These are phyloP conservation scores for Termitomyces sp. DNA, from an alignment of 1,284 basidiomycete genomes.

Conservation along the genomic window DNA sequence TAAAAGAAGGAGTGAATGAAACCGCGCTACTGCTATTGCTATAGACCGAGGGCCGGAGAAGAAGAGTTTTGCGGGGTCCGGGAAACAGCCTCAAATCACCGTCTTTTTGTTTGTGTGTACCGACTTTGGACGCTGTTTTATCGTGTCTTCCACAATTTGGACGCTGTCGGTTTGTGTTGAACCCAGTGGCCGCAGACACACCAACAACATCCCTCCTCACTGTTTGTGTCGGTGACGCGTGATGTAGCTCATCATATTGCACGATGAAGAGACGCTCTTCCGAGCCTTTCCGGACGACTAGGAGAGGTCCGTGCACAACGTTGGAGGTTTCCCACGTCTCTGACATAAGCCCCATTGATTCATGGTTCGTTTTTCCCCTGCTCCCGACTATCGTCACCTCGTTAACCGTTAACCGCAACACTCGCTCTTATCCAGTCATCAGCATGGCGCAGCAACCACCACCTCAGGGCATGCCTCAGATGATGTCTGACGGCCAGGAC, in stretches of 20 bases:
- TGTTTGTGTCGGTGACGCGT: conserved; percentile 15
- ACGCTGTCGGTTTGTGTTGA: conserved; percentile 58
- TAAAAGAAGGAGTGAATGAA: not conserved
- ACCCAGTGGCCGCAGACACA: conserved; percentile 43
- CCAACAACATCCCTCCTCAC: conserved; percentile 26
- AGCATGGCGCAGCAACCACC: conserved; percentile 36
- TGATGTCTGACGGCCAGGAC: conserved; percentile 46
- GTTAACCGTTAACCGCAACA: conserved; percentile 12
- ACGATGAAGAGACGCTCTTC: conserved; percentile 9
- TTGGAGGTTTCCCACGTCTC: conserved; percentile 36
- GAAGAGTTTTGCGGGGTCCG: not conserved
- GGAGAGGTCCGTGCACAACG: conserved; percentile 39
- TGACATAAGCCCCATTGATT: conserved; percentile 40
- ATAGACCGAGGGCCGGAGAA: not conserved
- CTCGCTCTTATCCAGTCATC: conserved; percentile 19
- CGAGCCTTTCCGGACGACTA: conserved; percentile 9
- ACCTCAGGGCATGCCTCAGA: conserved; percentile 37
- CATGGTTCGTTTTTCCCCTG: conserved; percentile 34
- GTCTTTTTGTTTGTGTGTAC: conserved; percentile 56
- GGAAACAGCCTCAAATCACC: not conserved
- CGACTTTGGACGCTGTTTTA: conserved; percentile 66
- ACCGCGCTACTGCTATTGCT: not conserved
- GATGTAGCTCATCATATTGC: conserved; percentile 10
- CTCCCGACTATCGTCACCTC: conserved; percentile 36
- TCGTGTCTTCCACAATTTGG: conserved; percentile 68